Base-by-base conservation (phyloP, 2,329 filamentous ascomycete species). In the Pyricularia grisea region DNA sequence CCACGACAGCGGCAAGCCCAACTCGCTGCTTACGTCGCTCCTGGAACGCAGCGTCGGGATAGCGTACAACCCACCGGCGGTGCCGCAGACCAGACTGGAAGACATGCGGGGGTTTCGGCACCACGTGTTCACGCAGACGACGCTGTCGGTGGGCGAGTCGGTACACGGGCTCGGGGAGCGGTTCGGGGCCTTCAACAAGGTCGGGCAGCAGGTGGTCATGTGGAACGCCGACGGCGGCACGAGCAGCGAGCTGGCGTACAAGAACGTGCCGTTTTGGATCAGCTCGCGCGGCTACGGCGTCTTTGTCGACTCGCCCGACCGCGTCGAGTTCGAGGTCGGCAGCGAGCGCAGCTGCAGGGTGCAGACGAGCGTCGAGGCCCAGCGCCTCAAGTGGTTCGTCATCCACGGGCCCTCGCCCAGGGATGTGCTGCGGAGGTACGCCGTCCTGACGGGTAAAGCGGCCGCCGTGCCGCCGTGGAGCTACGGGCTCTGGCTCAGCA, bases 141-240 rank as follows among this genome's bases (percentile, higher is more conserved):
- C 80, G 5, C 78, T 87, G 1, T 78, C 80, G 2, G 84, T 87
- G 0, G 85, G 85, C 31, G 91, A 93, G 77, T 87, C 88, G 0
- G 84, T 93, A 17, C 90, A 92, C 76, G 91, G 91, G 0, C 83
- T 93, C 4, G 91, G 91, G 1, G 91, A 93, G 78, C 83, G 91
- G 17, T 94, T 93, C 75, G 91, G 91, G 0, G 86, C 89, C 7
- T 91, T 91, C 78, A 90, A 91, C 76, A 93, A 92, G 77, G 87
- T 92, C 61, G 91, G 91, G 14, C 90, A 93, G 77, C 82, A 84
- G 14, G 80, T 93, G 10, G 82, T 86, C 69, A 83, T 93, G 9
- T 88, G 85, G 85, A 88, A 88, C 72, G 83, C 84, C 17, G 86
- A 88, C 72, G 86, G 86, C 6, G 89, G 89, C 11, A 91, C 89